Evolutionary conservation across 2,329 filamentous ascomycete genomes (phyloP).

Genomic region (Botryotinia narcissicola): DNA sequence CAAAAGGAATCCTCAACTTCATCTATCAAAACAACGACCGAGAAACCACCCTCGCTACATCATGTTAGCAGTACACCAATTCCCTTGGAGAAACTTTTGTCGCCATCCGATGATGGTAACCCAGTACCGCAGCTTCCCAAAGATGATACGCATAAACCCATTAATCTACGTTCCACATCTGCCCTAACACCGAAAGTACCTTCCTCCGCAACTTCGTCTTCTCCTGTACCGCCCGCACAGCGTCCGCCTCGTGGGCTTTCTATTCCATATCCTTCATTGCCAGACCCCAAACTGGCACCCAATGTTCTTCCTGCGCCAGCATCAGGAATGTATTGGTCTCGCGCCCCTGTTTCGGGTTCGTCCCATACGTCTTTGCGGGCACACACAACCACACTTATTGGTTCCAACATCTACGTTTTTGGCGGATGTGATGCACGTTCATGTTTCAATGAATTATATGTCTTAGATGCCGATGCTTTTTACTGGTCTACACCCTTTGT

Average conservation of each 20-base stretch:
- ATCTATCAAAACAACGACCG: constrained; percentile 26
- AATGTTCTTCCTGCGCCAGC: constrained; percentile 62
- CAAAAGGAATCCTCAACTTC: constrained; percentile 33
- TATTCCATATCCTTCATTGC: constrained; percentile 55
- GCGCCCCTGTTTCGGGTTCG: constrained; percentile 60
- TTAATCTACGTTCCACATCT: constrained; percentile 50
- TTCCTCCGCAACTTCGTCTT: constrained; percentile 24
- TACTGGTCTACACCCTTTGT: constrained; percentile 66
- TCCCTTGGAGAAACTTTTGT: constrained; percentile 26
- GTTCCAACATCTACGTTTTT: constrained; percentile 66
- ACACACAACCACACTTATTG: constrained; percentile 64
- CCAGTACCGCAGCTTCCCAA: constrained; percentile 25
- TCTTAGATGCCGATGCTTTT: constrained; percentile 67
- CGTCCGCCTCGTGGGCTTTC: constrained; percentile 40
- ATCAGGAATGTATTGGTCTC: constrained; percentile 72
- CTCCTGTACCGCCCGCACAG: constrained; percentile 32
- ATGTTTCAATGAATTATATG: constrained; percentile 69
- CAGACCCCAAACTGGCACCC: constrained; percentile 53
- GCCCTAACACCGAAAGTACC: constrained; percentile 36
- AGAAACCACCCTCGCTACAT: constrained; percentile 26
- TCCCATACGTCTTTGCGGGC: constrained; percentile 61
- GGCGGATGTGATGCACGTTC: constrained; percentile 65
- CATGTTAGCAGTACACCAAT: constrained; percentile 26
- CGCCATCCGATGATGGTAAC: constrained; percentile 26
- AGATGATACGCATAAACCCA: constrained; percentile 41